These are phyloP conservation scores for Fraxinus paxiana DNA, from an alignment of 305 asterid species.

Conservation along the genomic window DNA sequence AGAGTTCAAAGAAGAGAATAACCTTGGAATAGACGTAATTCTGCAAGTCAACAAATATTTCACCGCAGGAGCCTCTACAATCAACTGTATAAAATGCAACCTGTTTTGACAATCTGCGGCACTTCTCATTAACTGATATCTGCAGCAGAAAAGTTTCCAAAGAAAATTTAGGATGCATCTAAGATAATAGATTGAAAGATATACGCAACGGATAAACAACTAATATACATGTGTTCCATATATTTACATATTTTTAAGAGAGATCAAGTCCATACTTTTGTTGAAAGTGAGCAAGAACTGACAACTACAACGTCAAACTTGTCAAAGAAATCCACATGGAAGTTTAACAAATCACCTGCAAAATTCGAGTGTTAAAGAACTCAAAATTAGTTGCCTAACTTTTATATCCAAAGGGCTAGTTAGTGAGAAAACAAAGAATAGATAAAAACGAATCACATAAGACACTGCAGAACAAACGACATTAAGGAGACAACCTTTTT, in stretches of 20 bases:
- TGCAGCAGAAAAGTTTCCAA: slow-evolving; percentile 32
- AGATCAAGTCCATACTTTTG: slow-evolving; percentile 45
- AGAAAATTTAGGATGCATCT: neutral
- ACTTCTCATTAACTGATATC: slow-evolving; percentile 74
- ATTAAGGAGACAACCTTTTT: slow-evolving; percentile 35
- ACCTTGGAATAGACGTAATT: slow-evolving; percentile 73
- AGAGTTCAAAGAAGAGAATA: neutral
- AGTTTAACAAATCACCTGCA: slow-evolving; percentile 67
- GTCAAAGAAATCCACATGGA: slow-evolving; percentile 55
- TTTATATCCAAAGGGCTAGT: neutral
- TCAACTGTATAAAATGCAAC: slow-evolving; percentile 82
- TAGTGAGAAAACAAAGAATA: neutral
- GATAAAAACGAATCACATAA: neutral
- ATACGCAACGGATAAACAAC: neutral
- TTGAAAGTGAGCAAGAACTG: slow-evolving; percentile 56
- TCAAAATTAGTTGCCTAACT: neutral
- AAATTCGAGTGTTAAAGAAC: neutral
- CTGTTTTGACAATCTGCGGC: slow-evolving; percentile 70
- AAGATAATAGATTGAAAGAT: neutral
- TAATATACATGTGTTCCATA: neutral
- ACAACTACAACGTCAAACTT: slow-evolving; percentile 78
- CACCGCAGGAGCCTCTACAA: slow-evolving; percentile 90
- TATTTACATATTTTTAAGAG: neutral
- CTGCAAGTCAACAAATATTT: slow-evolving; percentile 92
- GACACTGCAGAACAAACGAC: neutral